These are phyloP conservation scores for Suillus variegatus DNA, from an alignment of 768 basidiomycete species.

Conservation along the genomic window DNA sequence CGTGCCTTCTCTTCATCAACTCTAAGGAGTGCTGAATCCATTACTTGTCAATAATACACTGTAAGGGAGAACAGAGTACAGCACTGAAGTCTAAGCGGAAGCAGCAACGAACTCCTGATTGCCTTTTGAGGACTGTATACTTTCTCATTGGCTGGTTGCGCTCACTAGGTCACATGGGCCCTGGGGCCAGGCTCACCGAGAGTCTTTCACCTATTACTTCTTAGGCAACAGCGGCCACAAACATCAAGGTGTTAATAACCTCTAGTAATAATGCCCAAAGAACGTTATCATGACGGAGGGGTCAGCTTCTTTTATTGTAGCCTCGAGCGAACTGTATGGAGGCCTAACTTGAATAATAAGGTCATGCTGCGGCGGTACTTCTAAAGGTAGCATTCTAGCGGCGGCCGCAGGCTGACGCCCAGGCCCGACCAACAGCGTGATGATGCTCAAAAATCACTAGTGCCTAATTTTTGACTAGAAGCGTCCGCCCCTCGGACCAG, in stretches of 20 bases:
- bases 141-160: not conserved
- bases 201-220: not conserved
- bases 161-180: not conserved
- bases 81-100: not conserved
- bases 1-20: constrained; percentile 54
- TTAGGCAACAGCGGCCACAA: not conserved
- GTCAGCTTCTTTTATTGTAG: not conserved
- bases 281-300: not conserved
- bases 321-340: not conserved
- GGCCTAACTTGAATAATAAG: not conserved
- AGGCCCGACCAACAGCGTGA: not conserved
- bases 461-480: not conserved
- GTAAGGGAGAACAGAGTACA: not conserved
- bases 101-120: constrained; percentile 3
- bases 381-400: not conserved
- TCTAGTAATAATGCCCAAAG: not conserved
- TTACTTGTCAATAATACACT: constrained; percentile 10
- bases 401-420: not conserved
- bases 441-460: not conserved
- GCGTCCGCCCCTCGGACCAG: not conserved
- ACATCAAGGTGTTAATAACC: not conserved
- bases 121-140: not conserved
- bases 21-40: constrained; percentile 35
- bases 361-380: not conserved
- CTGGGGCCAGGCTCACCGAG: no score